Evolutionary conservation across 108 stramenopile genomes (phyloP).

Genomic region (Discostella stelligeroides): DNA sequence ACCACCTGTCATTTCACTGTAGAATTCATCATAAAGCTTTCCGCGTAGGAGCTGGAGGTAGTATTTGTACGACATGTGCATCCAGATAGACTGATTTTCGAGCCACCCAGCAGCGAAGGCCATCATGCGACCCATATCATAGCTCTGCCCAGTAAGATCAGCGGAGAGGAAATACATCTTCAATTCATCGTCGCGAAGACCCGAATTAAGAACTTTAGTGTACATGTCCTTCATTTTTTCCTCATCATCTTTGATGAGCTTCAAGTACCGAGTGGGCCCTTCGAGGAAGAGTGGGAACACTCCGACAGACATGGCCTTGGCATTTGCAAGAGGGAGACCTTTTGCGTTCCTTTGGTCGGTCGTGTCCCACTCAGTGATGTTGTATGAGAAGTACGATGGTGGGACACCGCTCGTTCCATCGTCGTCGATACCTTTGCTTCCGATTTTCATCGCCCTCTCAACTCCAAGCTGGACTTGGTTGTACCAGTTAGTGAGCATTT

Average conservation of each 20-base stretch:
- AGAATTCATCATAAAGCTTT: conserved; percentile 93
- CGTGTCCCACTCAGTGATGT: conserved; percentile 72
- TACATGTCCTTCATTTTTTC: conserved; percentile 80
- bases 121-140: conserved; percentile 96
- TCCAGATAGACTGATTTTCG: conserved; percentile 96
- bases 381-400: conserved; percentile 87
- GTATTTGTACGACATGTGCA: conserved; percentile 98
- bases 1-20: conserved; percentile 78
- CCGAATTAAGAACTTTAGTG: conserved; percentile 76
- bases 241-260: conserved; percentile 83
- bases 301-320: conserved; percentile 82
- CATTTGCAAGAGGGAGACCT: conserved; percentile 81
- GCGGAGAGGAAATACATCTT: conserved; percentile 92
- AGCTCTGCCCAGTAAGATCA: conserved; percentile 87
- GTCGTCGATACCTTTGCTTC: conserved; percentile 79
- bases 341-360: conserved; percentile 59
- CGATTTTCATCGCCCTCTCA: conserved; percentile 78
- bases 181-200: conserved; percentile 85
- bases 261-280: conserved; percentile 94
- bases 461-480: conserved; percentile 81
- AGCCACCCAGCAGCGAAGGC: conserved; percentile 96
- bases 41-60: conserved; percentile 94
- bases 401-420: conserved; percentile 87
- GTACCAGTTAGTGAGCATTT: conserved; percentile 74
- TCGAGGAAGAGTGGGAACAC: conserved; percentile 94